A percentile compares a stretch with the other conserved stretches of the same genome.
Evolutionary conservation across 2,329 filamentous ascomycete genomes (phyloP).

Genomic region (Lecanosticta acicola): DNA sequence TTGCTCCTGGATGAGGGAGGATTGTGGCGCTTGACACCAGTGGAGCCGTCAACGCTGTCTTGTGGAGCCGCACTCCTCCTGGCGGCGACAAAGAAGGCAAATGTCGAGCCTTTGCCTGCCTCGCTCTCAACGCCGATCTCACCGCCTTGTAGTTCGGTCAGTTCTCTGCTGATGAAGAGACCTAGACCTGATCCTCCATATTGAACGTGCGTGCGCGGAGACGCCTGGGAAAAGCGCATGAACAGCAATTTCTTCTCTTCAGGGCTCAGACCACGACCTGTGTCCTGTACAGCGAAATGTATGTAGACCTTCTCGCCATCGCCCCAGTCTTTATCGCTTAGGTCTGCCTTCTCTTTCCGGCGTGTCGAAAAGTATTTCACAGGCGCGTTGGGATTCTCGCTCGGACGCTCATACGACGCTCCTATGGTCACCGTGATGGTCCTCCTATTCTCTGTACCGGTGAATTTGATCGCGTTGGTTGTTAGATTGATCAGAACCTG

Average conservation of each 20-base stretch:
- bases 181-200: constrained; percentile 76
- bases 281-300: constrained; percentile 69
- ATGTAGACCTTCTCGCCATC: constrained; percentile 60
- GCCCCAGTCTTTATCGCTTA: constrained; percentile 61
- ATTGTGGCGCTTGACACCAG: constrained; percentile 11
- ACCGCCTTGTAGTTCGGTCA: constrained; percentile 76
- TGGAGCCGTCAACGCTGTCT: constrained; percentile 19
- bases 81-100: constrained; percentile 70
- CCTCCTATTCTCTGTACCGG: constrained; percentile 55
- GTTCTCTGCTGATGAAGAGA: constrained; percentile 69
- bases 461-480: constrained; percentile 66
- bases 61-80: constrained; percentile 48
- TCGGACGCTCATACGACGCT: constrained; percentile 54
- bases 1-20: constrained; percentile 13
- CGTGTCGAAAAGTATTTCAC: constrained; percentile 60
- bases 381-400: constrained; percentile 35
- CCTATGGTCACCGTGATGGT: constrained; percentile 62
- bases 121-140: constrained; percentile 68
- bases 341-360: constrained; percentile 42
- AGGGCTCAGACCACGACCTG: constrained; percentile 60
- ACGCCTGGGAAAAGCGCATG: constrained; percentile 72
- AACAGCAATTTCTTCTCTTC: constrained; percentile 71
- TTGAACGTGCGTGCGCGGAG: constrained; percentile 67
- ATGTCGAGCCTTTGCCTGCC: constrained; percentile 64
- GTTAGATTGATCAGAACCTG: constrained; percentile 77